Evolutionary conservation across 2,329 filamentous ascomycete genomes (phyloP).

Genomic region (Rhexocercosporidium sp.): DNA sequence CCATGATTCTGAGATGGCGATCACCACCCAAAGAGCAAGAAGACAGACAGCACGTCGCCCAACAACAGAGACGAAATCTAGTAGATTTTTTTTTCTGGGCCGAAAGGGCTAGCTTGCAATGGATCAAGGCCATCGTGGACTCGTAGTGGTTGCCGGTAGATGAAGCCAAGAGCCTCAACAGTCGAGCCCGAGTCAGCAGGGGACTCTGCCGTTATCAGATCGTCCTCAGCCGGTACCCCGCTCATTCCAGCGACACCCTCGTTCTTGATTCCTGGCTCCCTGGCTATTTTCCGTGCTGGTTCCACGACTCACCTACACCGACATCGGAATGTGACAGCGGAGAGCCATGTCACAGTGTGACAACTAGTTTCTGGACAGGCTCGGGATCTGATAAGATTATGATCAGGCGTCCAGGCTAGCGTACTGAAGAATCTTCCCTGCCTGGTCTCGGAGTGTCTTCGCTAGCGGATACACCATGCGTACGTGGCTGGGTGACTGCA

Average conservation of each 20-base stretch:
- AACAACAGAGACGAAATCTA: no score
- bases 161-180: conserved; percentile 4
- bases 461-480: not conserved
- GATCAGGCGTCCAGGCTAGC: not conserved
- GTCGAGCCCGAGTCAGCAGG: not conserved
- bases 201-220: conserved; percentile 3
- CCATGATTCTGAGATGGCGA: not conserved
- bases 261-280: not conserved
- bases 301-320: not conserved
- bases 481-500: conserved; percentile 3
- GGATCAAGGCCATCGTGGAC: not conserved
- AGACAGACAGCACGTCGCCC: not conserved
- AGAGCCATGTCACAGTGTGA: not conserved
- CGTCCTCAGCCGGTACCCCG: not conserved
- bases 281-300: not conserved
- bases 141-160: not conserved
- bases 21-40: not conserved
- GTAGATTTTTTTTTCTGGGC: no score
- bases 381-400: conserved; percentile 61
- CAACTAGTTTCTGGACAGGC: conserved; percentile 26
- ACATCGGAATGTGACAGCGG: not conserved
- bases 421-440: conserved; percentile 35
- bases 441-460: not conserved
- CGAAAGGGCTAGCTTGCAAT: no score
- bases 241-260: not conserved